Base-by-base conservation (phyloP, 495 filamentous ascomycete species). In the Sordaria brevicollis region DNA sequence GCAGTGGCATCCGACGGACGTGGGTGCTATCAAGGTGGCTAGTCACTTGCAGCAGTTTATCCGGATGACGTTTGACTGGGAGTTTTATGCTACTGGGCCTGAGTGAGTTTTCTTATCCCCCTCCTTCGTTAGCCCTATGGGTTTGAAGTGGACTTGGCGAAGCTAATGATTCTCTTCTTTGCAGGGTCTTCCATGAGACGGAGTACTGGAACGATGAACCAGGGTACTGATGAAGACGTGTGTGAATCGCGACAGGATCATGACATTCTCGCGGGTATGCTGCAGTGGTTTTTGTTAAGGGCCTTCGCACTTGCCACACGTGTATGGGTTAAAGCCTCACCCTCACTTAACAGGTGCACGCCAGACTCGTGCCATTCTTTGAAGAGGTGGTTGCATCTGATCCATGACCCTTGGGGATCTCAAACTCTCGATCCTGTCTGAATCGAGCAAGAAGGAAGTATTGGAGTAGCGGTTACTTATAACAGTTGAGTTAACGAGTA, bases 11-110 rank as follows among this genome's bases (percentile, higher is more conserved):
- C 88, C 87, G 0, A 91, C 88, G 0, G 88, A 91, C 71, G 85
- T 90, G 11, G 89, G 89, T 0, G 87, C 89, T 66, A 82, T 91
- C 75, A 91, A 91, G 72, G 77, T 91, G 2, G 88, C 89, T 3
- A 89, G 88, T 71, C 88, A 91, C 71, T 71, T 91, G 65, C 84
- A 87, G 75, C 86, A 89, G 74, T 90, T 84, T 66, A 80, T 83
- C 41, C 76, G 76, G 69, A 67, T 79, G 66, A 80, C 72, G 11
- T 85, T 92, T 70, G 84, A 86, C 31, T 92, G 88, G 89, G 82
- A 87, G 0, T 72, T 91, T 17, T 81, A 84, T 33, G 84, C 88
- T 17, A 85, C 85, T 3, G 89, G 89, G 5, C 83, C 84, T 34
- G 89, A 92, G 83, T 83, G 73, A 25, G 80, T 78, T 36, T 34